Evolutionary conservation across 805 yeast species (phyloP), one percentile per base, ranked within the genome.

Genomic region (Candida railenensis): DNA sequence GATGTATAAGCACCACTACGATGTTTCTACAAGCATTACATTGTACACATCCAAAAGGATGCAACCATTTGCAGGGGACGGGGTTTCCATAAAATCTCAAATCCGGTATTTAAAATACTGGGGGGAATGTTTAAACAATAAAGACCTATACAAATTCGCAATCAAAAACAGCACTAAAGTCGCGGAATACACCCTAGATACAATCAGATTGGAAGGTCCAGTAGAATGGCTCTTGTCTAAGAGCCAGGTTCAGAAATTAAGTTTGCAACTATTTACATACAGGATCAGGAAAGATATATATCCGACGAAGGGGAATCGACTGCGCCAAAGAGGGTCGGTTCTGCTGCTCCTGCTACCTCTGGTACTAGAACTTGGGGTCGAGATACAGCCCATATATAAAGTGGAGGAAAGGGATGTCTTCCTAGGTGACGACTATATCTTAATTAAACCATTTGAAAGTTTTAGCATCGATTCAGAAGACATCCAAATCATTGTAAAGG

Each of bases 51-150:
- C 55, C 5, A 69, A 74, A 43, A 69, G 97, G 47, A 81, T 87
- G 82, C 69, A 76, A 25, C 46, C 57, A 21, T 70, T 76, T 3
- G 74, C 81, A 39, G 83, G 85, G 2, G 63, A 66, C 9, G 97
- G 96, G 0, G 83, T 92, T 1, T 78, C 89, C 0, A 87, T 89
- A 28, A 49, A 55, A 15, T 82, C 91, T 3, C 97, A 92, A 62
- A 60, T 73, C 21, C 61, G 92, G 39, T 89, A 82, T 57, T 65
- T 90, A 28, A 54, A 65, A 3, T 92, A 92, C 59, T 82, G 79
- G 70, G 46, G 51, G 30, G 22, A 18, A 16, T 14, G 43, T 47
- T 18, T 20, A 21, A 7, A n/a, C 25, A 11, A 16, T 20, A 39
- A 39, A 19, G 18, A 20, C 16, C 22, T 39, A 15, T 39, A 39